Base-by-base conservation (phyloP, 1,284 basidiomycete species). In the Rhodotorula mucilaginosa region DNA sequence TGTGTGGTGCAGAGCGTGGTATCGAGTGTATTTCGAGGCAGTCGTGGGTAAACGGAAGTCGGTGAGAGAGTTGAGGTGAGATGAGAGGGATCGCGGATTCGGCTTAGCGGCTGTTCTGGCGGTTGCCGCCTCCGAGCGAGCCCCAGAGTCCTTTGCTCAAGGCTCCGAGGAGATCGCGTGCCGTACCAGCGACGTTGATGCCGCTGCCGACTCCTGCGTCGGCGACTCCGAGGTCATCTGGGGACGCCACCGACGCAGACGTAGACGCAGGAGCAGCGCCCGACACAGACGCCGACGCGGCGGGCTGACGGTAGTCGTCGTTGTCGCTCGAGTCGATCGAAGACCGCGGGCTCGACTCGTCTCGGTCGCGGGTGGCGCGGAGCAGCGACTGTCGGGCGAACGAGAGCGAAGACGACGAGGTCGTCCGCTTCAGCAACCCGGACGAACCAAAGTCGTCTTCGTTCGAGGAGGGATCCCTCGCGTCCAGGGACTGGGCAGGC, bases 151-250 rank as follows among this genome's bases (percentile, higher is more conserved):
- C 69, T 60, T 74, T 74, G 59, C 64, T 68, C 39, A 78, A 58
- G 12, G 76, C 78, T 1, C 78, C 78, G 10, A 78, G 59, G 29
- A 78, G 49, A 52, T 77, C 78, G 18, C 73, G 63, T 3, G 76
- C 76, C 1, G 77, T 77, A 3, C 77, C 76, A 7, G 74, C 77
- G 1, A 78, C 74, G 23, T 78, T 73, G 31, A 77, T 66, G 23
- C 73, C 73, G 21, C 68, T 58, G 31, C 76, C 74, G 21, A 77
- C 74, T 5, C 57, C 61, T 0, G 48, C 64, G 2, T 34, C 64
- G 19, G 16, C 66, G 31, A 74, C 74, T 51, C 76, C 77, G 56
- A 71, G 65, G 31, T 69, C 63, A 5, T 56, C 39, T 49, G 26
- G 18, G 44, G 63, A 6, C 39, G 58, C 47, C 48, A 56, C 29